These are phyloP conservation scores for Ophiostoma tasmaniense DNA, from an alignment of 2,329 filamentous ascomycete genomes.

Conservation along the genomic window DNA sequence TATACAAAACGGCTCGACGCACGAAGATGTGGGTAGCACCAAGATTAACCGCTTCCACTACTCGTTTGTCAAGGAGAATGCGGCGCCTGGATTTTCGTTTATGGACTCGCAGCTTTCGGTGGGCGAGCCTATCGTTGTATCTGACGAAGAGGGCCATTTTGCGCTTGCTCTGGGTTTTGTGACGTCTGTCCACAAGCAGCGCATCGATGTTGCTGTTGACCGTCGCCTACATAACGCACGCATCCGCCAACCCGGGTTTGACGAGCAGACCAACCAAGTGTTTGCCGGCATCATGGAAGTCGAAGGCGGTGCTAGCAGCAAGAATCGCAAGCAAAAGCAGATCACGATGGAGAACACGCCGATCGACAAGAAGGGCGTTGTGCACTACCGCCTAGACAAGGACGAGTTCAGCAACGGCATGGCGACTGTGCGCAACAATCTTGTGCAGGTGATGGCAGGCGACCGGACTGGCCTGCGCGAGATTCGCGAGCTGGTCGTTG, in stretches of 20 bases:
- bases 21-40: constrained; percentile 58
- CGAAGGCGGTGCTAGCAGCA: not conserved
- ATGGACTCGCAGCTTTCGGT: constrained; percentile 78
- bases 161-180: constrained; percentile 90
- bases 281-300: constrained; percentile 88
- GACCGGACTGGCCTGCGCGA: constrained; percentile 60
- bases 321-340: not conserved
- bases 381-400: constrained; percentile 83
- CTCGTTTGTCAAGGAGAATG: constrained; percentile 65
- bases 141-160: constrained; percentile 91
- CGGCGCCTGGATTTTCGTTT: constrained; percentile 62
- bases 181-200: constrained; percentile 62
- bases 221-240: constrained; percentile 80
- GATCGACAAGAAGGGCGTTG: constrained; percentile 31
- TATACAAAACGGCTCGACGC: constrained; percentile 67
- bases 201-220: constrained; percentile 84
- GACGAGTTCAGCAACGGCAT: constrained; percentile 98
- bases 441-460: constrained; percentile 85
- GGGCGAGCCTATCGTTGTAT: constrained; percentile 92
- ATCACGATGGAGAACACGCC: constrained; percentile 26
- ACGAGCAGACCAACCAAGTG: constrained; percentile 67
- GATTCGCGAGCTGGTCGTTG: constrained; percentile 72
- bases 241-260: constrained; percentile 65
- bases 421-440: constrained; percentile 87
- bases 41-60: constrained; percentile 93